Conservation (phyloP, 345 rosid genomes). For the Draba incana region DNA sequence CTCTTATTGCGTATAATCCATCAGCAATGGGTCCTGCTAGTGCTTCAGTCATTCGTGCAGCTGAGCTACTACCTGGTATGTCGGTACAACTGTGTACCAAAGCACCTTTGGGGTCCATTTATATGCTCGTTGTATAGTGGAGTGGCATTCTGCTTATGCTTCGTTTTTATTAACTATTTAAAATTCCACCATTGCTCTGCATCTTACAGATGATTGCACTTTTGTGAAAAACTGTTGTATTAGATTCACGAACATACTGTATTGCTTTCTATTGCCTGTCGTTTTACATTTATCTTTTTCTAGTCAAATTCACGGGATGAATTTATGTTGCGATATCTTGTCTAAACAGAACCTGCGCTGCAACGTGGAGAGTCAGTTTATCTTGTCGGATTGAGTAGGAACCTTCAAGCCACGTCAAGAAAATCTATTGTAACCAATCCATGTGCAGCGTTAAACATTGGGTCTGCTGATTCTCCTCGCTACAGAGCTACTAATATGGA, state of each 20-base stretch:
- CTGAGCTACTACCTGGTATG: conserved; percentile 88
- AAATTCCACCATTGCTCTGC: conserved; percentile 20
- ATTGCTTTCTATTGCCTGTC: conserved; percentile 16
- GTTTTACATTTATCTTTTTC: not conserved
- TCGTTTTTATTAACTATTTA: conserved; percentile 1
- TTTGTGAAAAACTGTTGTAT: conserved; percentile 5
- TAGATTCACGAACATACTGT: conserved; percentile 5
- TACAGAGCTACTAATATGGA: conserved; percentile 98
- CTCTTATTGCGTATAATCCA: conserved; percentile 90
- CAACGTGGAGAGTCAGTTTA: conserved; percentile 89
- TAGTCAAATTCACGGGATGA: not conserved
- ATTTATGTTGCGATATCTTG: conserved; percentile 2
- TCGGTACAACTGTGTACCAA: conserved; percentile 29
- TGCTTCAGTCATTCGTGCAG: conserved; percentile 78
- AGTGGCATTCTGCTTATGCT: not conserved
- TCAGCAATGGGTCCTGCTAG: conserved; percentile 72
- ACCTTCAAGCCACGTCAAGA: conserved; percentile 89
- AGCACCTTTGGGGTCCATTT: conserved; percentile 6
- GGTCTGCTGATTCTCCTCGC: conserved; percentile 89
- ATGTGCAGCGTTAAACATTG: conserved; percentile 82
- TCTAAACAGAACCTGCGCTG: conserved; percentile 72
- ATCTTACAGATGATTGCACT: conserved; percentile 1
- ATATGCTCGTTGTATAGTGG: conserved; percentile 7
- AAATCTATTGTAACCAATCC: conserved; percentile 90
- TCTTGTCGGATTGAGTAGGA: conserved; percentile 90